A percentile compares a stretch with the other conserved stretches of the same genome.
Evolutionary conservation across 139 green algal species (phyloP).

Genomic region (Coelastrella sp.): DNA sequence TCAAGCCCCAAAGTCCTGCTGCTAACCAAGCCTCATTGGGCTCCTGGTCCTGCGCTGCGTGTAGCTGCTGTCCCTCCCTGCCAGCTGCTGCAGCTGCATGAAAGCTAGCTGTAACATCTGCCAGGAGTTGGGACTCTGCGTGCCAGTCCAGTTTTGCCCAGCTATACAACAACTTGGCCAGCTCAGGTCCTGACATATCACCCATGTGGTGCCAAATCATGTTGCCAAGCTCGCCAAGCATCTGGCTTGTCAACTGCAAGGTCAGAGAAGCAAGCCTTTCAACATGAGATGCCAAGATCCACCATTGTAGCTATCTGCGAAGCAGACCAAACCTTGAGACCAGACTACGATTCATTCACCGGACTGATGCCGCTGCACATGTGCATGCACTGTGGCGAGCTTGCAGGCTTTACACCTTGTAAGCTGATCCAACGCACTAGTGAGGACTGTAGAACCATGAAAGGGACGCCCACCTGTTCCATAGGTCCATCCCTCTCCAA

Average conservation of each 20-base stretch:
- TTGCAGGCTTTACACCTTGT: not conserved
- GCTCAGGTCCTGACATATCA: slow-evolving; percentile 32
- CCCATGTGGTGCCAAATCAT: slow-evolving; percentile 43
- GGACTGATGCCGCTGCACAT: too few species aligned
- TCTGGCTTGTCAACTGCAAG: not conserved
- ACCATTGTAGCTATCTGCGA: not conserved
- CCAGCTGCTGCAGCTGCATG: slow-evolving; percentile 20
- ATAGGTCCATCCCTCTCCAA: slow-evolving; percentile 34
- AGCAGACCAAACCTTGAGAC: too few species aligned
- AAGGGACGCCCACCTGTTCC: not conserved
- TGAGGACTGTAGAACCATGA: not conserved
- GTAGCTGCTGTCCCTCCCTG: not conserved
- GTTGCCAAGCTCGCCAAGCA: slow-evolving; percentile 39
- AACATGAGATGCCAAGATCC: not conserved
- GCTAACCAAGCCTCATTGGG: slow-evolving; percentile 2
- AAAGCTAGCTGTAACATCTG: slow-evolving; percentile 25
- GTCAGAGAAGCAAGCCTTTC: not conserved
- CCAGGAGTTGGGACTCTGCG: slow-evolving; percentile 37
- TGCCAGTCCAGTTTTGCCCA: slow-evolving; percentile 42
- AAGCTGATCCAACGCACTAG: not conserved
- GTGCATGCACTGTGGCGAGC: not conserved
- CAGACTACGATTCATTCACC: too few species aligned
- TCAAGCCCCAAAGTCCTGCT: slow-evolving; percentile 32
- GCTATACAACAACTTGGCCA: slow-evolving; percentile 41
- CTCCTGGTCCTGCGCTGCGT: not conserved